These are phyloP conservation scores for Botrytis paeoniae DNA, from an alignment of 2,329 filamentous ascomycete genomes.

Conservation along the genomic window DNA sequence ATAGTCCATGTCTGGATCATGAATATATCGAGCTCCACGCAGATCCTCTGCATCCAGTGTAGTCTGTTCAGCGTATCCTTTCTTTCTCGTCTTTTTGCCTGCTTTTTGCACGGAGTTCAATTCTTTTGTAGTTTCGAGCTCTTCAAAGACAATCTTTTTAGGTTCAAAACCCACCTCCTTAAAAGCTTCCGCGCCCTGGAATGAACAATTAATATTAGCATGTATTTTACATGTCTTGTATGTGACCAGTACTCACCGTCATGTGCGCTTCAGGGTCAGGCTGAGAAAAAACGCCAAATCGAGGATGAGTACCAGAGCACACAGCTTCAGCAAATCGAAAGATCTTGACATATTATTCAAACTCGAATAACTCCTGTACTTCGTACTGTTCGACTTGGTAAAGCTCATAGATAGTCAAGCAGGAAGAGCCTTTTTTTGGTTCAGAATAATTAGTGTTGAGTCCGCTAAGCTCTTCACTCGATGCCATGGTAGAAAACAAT, in stretches of 20 bases:
- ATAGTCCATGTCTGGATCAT: background rate
- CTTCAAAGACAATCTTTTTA: background rate
- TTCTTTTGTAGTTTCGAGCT: background rate
- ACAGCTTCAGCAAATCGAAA: constrained; percentile 11
- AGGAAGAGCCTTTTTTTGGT: background rate
- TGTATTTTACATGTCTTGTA: too few relatives aligned
- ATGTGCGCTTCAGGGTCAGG: background rate
- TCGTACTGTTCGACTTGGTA: background rate
- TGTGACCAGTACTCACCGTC: background rate
- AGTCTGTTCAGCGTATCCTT: background rate
- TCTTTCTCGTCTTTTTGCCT: background rate
- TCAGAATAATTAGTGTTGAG: too few relatives aligned
- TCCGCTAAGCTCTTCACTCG: too few relatives aligned
- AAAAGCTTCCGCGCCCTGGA: background rate
- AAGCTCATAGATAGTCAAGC: background rate
- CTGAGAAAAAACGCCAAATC: background rate
- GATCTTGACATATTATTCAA: constrained; percentile 16
- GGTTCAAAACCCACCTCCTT: background rate
- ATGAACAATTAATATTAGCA: background rate
- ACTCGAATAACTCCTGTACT: background rate
- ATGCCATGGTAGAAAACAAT: constrained; percentile 6
- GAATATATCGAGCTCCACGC: background rate
- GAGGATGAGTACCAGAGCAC: constrained; percentile 6
- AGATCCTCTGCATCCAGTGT: too few relatives aligned
- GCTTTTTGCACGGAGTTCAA: background rate